A percentile compares a stretch with the other conserved stretches of the same genome.
Evolutionary conservation across 2,329 filamentous ascomycete species (phyloP).

Genomic region (Xylariaceae sp.): DNA sequence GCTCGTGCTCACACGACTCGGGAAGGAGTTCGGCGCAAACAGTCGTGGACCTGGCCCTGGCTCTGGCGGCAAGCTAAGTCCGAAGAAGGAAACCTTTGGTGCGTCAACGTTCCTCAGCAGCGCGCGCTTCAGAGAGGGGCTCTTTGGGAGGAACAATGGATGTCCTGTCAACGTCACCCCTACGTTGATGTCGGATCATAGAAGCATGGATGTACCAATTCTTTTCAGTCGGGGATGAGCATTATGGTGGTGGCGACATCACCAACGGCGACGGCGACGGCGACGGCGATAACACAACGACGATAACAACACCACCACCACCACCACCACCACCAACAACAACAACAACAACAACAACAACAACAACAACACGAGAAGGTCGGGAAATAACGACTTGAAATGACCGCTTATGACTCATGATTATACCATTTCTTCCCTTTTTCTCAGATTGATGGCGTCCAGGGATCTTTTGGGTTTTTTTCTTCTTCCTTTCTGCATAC

Average conservation of each 20-base stretch:
- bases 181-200: slow-evolving; percentile 29
- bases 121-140: slow-evolving; percentile 37
- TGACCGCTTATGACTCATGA: slow-evolving; percentile 21
- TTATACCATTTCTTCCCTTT: slow-evolving; percentile 11
- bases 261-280: neutral
- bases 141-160: slow-evolving; percentile 34
- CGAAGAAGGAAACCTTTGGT: slow-evolving; percentile 25
- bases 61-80: slow-evolving; percentile 26
- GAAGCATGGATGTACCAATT: slow-evolving; percentile 53
- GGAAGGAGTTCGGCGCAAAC: slow-evolving; percentile 41
- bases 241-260: neutral
- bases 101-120: slow-evolving; percentile 34
- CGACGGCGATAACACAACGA: neutral
- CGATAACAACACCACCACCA: neutral
- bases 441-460: slow-evolving; percentile 17
- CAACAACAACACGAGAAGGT: slow-evolving; percentile 8
- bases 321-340: too few species aligned
- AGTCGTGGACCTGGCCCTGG: slow-evolving; percentile 29
- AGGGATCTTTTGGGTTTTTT: slow-evolving; percentile 12
- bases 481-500: neutral
- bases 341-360: neutral
- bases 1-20: slow-evolving; percentile 54
- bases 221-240: slow-evolving; percentile 44
- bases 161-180: slow-evolving; percentile 13
- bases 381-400: slow-evolving; percentile 21